Evolutionary conservation across 2,329 filamentous ascomycete species (phyloP).

Genomic region (Xenosphaeropsis pyriputrescens): DNA sequence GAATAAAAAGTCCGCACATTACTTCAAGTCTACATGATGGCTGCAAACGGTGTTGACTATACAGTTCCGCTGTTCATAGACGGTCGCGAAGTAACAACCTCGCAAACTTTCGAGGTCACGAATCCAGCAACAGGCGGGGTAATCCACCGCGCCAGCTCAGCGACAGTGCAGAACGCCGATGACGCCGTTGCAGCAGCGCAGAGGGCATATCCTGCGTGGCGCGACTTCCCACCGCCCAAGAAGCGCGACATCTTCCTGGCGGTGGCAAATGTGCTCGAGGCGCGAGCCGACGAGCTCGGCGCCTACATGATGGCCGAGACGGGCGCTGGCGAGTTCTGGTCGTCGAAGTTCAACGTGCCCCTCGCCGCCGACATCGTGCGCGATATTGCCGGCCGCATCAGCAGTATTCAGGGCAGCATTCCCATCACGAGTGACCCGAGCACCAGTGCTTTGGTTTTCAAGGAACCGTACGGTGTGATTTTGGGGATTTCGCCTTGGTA

Average conservation of each 20-base stretch:
- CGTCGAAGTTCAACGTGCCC: conserved; percentile 25
- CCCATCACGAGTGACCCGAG: conserved; percentile 26
- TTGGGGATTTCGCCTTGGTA: conserved; percentile 74
- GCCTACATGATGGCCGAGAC: conserved; percentile 40
- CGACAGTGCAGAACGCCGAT: conserved; percentile 38
- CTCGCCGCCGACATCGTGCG: conserved; percentile 22
- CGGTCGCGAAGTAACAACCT: conserved; percentile 27
- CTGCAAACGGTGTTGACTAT: conserved; percentile 1
- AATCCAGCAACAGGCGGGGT: conserved; percentile 37
- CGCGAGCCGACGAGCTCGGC: conserved; percentile 42
- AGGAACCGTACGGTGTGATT: conserved; percentile 68
- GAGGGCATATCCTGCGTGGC: conserved; percentile 58
- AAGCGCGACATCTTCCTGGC: conserved; percentile 58
- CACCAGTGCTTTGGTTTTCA: conserved; percentile 47
- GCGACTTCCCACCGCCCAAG: conserved; percentile 38
- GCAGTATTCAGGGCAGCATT: conserved; percentile 18
- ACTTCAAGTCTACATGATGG: too few relatives aligned
- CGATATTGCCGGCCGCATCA: conserved; percentile 27
- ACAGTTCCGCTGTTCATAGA: conserved; percentile 27
- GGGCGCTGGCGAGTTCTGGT: conserved; percentile 22
- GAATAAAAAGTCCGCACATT: too few relatives aligned
- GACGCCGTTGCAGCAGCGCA: conserved; percentile 38
- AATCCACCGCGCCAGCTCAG: conserved; percentile 39
- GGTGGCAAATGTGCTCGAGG: conserved; percentile 49
- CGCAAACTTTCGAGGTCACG: conserved; percentile 36